Conservation (phyloP, 2,329 filamentous ascomycete species). For the Bipolaris gigantea region DNA sequence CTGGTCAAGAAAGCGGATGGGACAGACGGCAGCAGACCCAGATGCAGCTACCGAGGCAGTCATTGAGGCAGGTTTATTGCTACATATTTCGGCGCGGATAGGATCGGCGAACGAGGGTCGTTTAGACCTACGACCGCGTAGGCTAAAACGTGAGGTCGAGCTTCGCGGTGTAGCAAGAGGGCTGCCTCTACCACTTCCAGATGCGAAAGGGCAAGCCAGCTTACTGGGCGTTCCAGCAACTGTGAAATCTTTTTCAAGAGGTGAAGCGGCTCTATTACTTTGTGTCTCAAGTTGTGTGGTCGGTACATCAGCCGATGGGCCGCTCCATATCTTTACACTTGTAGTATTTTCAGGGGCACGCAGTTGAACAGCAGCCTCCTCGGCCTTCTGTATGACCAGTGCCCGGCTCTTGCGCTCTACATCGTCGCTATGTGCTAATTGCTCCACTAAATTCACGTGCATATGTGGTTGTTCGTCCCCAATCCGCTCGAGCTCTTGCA, state of each 20-base stretch:
- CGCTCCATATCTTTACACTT: constrained; percentile 49
- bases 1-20: constrained; percentile 89
- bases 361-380: constrained; percentile 36
- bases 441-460: constrained; percentile 39
- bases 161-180: constrained; percentile 48
- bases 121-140: constrained; percentile 44
- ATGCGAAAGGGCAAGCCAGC: constrained; percentile 79
- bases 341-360: constrained; percentile 24
- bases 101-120: constrained; percentile 48
- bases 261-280: constrained; percentile 45
- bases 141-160: constrained; percentile 44
- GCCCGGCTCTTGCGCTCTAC: constrained; percentile 38
- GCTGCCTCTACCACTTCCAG: constrained; percentile 50
- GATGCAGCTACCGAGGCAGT: constrained; percentile 48
- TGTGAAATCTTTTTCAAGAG: constrained; percentile 86
- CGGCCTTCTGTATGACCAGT: constrained; percentile 40
- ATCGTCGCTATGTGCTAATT: constrained; percentile 41
- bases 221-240: constrained; percentile 78
- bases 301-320: constrained; percentile 38
- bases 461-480: constrained; percentile 32
- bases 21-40: constrained; percentile 67
- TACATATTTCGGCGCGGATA: constrained; percentile 48
- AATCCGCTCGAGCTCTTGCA: constrained; percentile 44
- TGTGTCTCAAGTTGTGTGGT: constrained; percentile 27
- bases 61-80: constrained; percentile 50